Conservation (phyloP, 345 rosid genomes). For the Citrus glauca region DNA sequence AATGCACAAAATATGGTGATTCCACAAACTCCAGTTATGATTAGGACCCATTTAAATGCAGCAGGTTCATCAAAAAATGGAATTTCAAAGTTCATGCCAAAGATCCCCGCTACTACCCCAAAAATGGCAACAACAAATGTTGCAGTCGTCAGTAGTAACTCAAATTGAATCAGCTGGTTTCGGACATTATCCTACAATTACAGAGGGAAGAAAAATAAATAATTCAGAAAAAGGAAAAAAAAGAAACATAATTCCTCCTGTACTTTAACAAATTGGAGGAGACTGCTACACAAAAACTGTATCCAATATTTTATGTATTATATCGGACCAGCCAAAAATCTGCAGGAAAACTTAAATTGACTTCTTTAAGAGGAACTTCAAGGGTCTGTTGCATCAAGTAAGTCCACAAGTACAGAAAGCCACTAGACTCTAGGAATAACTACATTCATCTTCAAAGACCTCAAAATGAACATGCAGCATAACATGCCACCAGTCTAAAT, state of each 20-base stretch:
- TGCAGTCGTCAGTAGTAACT: constrained; percentile 85
- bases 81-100: constrained; percentile 85
- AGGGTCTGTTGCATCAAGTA: not conserved
- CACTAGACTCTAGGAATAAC: not conserved
- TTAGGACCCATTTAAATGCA: constrained; percentile 85
- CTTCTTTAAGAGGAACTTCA: not conserved
- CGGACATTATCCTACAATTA: constrained; percentile 84
- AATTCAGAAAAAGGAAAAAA: not conserved
- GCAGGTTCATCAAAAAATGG: constrained; percentile 59
- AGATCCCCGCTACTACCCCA: constrained; percentile 95
- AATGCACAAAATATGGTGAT: constrained; percentile 68
- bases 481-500: not conserved
- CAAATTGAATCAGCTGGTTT: constrained; percentile 95
- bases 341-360: not conserved
- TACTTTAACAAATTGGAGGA: not conserved
- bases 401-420: not conserved
- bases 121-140: constrained; percentile 94
- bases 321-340: not conserved
- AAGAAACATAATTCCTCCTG: not conserved
- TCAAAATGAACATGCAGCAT: not conserved
- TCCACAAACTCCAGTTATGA: constrained; percentile 63
- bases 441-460: not conserved
- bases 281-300: no score
- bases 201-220: not conserved
- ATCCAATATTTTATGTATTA: not conserved